Evolutionary conservation across 1,284 basidiomycete species (phyloP).

Genomic region (Boletus subluridellus): DNA sequence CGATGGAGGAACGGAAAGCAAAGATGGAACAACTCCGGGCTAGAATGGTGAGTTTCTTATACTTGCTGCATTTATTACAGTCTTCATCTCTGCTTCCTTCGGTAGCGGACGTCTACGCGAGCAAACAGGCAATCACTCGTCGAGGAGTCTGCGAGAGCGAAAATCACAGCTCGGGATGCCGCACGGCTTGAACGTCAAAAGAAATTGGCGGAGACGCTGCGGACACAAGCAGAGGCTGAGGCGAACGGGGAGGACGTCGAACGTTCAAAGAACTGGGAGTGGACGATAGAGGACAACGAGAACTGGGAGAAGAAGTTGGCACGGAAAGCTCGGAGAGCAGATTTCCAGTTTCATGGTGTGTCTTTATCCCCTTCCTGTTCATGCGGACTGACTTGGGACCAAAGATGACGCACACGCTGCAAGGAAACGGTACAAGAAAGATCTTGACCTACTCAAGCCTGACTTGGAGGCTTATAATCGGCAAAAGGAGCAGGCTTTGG

Average conservation of each 20-base stretch:
- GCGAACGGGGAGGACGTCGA: constrained; percentile 89
- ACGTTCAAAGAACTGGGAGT: constrained; percentile 31
- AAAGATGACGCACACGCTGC: constrained; percentile 89
- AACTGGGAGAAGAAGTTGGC: constrained; percentile 32
- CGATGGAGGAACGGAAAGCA: constrained; percentile 70
- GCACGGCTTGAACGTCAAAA: constrained; percentile 83
- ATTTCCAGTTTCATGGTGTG: constrained; percentile 78
- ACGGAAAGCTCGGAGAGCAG: constrained; percentile 52
- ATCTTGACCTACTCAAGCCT: constrained; percentile 82
- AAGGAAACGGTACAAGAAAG: constrained; percentile 86
- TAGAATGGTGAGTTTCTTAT: constrained; percentile 61
- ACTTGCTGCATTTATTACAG: background rate
- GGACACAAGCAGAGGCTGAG: constrained; percentile 83
- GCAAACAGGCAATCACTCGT: constrained; percentile 83
- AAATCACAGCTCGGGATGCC: constrained; percentile 71
- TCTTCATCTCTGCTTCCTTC: constrained; percentile 1
- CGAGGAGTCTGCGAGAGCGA: constrained; percentile 75
- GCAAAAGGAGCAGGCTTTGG: constrained; percentile 82
- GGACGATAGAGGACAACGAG: constrained; percentile 30
- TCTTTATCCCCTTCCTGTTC: constrained; percentile 15
- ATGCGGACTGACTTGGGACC: constrained; percentile 6
- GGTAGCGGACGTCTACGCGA: constrained; percentile 68
- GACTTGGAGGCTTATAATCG: constrained; percentile 79
- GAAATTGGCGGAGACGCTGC: constrained; percentile 83
- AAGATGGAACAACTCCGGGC: constrained; percentile 74